Base-by-base conservation (phyloP, 805 yeast species). In the Candida pseudoglaebosa region DNA sequence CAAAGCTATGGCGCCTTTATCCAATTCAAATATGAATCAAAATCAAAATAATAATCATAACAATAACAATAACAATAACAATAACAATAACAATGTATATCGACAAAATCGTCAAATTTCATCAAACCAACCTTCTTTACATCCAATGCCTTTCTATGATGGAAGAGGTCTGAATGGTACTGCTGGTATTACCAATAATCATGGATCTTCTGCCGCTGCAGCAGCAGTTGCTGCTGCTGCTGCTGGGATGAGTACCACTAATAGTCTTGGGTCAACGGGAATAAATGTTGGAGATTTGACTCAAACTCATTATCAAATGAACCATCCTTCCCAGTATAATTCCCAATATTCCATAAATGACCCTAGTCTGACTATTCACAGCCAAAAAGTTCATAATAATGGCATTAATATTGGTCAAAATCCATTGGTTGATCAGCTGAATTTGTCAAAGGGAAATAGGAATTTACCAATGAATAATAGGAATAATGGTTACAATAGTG, bases 51-150 rank as follows among this genome's bases (percentile, higher is more conserved):
- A n/a, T n/a, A n/a, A n/a, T n/a, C 29, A 26, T 5, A 39, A 32
- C 21, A 34, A 30, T 29, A 39, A 34, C 31, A 37, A 22, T 16
- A 32, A 28, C 20, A 19, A 21, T 15, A 37, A 38, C 18, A 36
- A 20, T 13, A 33, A 24, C 16, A 35, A 13, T 15, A 15, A n/a
- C 12, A 10, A 5, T 13, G 8, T 22, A 22, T 26, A 26, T 13
- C 9, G 29, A 26, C 29, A 12, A 15, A 26, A 26, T 10, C 32
- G 21, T 9, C 37, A 24, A 33, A 35, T 26, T 14, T 29, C 13
- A 30, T 29, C 18, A 34, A 32, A 32, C 31, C 34, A 34, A 15
- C 26, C 26, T 5, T 12, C 15, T 5, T 26, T 26, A 10, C 29
- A 26, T 26, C 29, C 29, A 5, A 26, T 26, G 9, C 29, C 29